Percentiles rank a stretch among this genome's conserved stretches.
Evolutionary conservation across 129 eudicot genomes (phyloP).

Genomic region (Saposhnikovia divaricata): DNA sequence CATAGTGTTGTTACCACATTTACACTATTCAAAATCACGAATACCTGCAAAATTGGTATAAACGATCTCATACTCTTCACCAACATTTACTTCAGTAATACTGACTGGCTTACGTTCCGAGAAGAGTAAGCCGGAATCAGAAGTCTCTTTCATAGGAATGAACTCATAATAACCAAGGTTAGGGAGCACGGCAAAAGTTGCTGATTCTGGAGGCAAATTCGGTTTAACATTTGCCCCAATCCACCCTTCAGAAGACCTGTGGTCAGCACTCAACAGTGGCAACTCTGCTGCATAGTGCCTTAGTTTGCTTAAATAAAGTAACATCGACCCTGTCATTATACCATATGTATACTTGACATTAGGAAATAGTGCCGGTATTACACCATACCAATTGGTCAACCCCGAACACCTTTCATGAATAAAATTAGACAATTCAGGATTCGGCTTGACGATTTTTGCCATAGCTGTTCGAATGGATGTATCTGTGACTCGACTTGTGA

Average conservation of each 20-base stretch:
- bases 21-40: neutral
- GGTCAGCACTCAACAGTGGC: conserved; percentile 65
- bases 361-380: conserved; percentile 68
- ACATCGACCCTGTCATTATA: conserved; percentile 96
- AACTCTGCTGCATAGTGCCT: conserved; percentile 61
- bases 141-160: conserved; percentile 37
- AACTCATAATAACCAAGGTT: conserved; percentile 79
- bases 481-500: conserved; percentile 41
- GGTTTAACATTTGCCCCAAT: conserved; percentile 84
- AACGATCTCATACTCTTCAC: conserved; percentile 71
- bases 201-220: conserved; percentile 47
- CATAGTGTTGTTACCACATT: neutral
- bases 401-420: conserved; percentile 42
- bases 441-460: conserved; percentile 41
- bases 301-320: conserved; percentile 61
- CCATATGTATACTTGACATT: conserved; percentile 72
- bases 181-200: conserved; percentile 65
- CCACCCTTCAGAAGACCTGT: conserved; percentile 95
- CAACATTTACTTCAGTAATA: conserved; percentile 64
- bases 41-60: conserved; percentile 71
- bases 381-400: conserved; percentile 63
- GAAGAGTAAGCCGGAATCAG: conserved; percentile 10
- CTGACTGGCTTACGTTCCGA: conserved; percentile 43
- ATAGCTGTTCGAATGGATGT: conserved; percentile 55
- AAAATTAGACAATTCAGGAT: conserved; percentile 46